Conservation (phyloP, 768 basidiomycete genomes). For the Tulasnella sp. region DNA sequence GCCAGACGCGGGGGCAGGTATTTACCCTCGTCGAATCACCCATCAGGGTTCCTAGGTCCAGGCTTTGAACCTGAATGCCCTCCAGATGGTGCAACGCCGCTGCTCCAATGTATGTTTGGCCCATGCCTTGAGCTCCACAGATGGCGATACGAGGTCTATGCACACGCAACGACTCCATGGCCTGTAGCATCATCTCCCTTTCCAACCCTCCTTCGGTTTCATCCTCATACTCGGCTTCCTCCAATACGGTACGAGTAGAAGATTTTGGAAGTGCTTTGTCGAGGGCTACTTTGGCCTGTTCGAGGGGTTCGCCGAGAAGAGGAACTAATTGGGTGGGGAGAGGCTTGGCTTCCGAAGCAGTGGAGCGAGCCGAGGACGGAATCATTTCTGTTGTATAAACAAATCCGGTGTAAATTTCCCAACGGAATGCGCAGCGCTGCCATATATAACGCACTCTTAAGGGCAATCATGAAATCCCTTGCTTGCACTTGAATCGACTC, state of each 20-base stretch:
- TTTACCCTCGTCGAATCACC: conserved; percentile 82
- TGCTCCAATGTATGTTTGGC: conserved; percentile 81
- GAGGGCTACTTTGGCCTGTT: conserved; percentile 65
- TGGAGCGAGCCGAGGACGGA: conserved; percentile 88
- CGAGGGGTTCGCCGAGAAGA: conserved; percentile 58
- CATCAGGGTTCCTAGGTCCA: conserved; percentile 83
- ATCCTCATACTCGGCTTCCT: conserved; percentile 94
- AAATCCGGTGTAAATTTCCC: background rate
- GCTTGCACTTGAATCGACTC: conserved; percentile 77
- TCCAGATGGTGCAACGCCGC: conserved; percentile 90
- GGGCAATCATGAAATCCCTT: conserved; percentile 93
- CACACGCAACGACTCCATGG: conserved; percentile 84
- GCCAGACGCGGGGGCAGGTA: background rate
- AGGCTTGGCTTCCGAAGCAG: conserved; percentile 75
- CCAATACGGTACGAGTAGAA: conserved; percentile 75
- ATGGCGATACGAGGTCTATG: conserved; percentile 84
- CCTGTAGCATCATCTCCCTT: conserved; percentile 86
- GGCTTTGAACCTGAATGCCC: conserved; percentile 88
- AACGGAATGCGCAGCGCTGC: background rate
- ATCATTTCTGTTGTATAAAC: conserved; percentile 60
- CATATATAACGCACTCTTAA: conserved; percentile 70
- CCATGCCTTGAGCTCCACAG: conserved; percentile 78
- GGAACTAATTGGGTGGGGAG: conserved; percentile 80
- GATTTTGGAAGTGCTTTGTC: conserved; percentile 65
- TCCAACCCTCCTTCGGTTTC: conserved; percentile 78